Base-by-base conservation (phyloP, 345 rosid species). In the Eucalyptus sideroxylon region DNA sequence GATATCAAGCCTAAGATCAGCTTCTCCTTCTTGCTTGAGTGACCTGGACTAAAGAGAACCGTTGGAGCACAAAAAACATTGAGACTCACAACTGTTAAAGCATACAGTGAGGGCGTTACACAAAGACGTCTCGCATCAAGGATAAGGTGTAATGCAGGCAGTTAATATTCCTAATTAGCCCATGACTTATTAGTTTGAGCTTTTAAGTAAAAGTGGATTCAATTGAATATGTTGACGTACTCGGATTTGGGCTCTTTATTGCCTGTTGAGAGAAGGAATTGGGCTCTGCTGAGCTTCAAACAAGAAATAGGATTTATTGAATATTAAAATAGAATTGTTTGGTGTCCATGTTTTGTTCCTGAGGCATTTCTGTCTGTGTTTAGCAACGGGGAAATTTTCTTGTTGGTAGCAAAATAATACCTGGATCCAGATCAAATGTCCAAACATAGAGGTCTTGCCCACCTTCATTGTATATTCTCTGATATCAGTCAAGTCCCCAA, bases 401-500 rank as follows among this genome's bases (percentile, higher is more conserved):
- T 0, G 5, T n/a, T 30, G 19, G 34, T 30, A 65, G 77, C 72
- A 65, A 65, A 65, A 65, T 65, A 65, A 65, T 65, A 65, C 37
- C 77, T 14, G 37, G 34, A 65, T 65, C 72, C 72, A 30, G 10
- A 65, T n/a, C 72, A 65, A 65, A 65, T 19, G 15, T 30, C 37
- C 72, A 6, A 65, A 65, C 72, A 7, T 65, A 65, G 72, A 65
- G 19, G 72, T 65, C 72, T 65, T 65, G 72, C 10, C 72, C 72
- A 14, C 72, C 10, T 30, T 65, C 72, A n/a, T 65, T 5, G 31
- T 7, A 40, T 40, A 81, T 26, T 90, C 91, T 89, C 92, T 92
- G 50, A 93, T 92, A 82, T 95, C 96, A 27, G 89, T 49, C n/a
- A 95, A 91, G 69, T 88, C 90, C 40, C 44, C 87, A 83, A 87